Percentiles rank a stretch among this genome's conserved stretches.
Evolutionary conservation across 179 eudicot genomes (phyloP).

Genomic region (Vitellaria paradoxa): DNA sequence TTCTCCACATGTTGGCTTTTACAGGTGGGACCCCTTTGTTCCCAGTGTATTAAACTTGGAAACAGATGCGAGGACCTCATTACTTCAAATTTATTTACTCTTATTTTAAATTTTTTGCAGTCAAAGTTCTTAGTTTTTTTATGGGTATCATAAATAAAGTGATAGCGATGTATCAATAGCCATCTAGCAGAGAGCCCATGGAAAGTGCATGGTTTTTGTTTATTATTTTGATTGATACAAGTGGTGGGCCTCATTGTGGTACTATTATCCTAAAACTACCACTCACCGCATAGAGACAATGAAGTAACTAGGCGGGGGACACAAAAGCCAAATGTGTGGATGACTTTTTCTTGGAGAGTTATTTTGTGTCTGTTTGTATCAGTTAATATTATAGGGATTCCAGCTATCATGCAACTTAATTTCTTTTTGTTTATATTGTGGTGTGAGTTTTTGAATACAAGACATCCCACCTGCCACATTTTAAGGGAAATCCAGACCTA

Average conservation of each 20-base stretch:
- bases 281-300: background rate
- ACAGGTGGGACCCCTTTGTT: too few species aligned
- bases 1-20: too few species aligned
- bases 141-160: background rate
- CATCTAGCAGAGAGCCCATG: slow-evolving; percentile 12
- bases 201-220: slow-evolving; percentile 15
- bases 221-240: slow-evolving; percentile 11
- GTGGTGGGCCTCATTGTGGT: slow-evolving; percentile 14
- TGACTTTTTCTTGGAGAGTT: slow-evolving; percentile 14
- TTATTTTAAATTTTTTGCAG: background rate
- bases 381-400: slow-evolving; percentile 11
- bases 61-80: slow-evolving; percentile 18
- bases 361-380: slow-evolving; percentile 12
- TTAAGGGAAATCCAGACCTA: background rate
- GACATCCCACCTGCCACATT: slow-evolving; percentile 13
- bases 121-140: slow-evolving; percentile 13
- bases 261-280: background rate
- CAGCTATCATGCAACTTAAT: background rate
- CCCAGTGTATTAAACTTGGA: too few species aligned
- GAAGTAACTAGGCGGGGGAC: slow-evolving; percentile 13
- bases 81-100: slow-evolving; percentile 7
- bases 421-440: background rate
- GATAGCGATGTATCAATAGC: too few species aligned
- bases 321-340: background rate
- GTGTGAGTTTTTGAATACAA: background rate